These are phyloP conservation scores for Starmerella kuoi DNA, from an alignment of 805 yeast genomes.

Conservation along the genomic window DNA sequence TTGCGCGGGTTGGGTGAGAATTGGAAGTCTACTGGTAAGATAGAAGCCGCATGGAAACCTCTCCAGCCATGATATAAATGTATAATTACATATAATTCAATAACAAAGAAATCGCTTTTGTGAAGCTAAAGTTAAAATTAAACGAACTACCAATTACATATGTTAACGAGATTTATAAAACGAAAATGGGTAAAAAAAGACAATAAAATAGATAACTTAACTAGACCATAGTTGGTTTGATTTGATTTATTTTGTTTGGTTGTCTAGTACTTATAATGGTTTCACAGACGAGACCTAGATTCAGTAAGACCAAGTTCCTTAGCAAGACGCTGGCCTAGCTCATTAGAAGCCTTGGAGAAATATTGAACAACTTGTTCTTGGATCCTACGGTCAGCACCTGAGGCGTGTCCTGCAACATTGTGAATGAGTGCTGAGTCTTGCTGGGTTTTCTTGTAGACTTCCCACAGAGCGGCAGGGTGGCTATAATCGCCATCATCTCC, in stretches of 20 bases:
- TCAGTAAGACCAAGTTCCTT: conserved; percentile 1
- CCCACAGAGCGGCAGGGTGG: conserved; percentile 69
- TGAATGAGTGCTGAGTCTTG: conserved; percentile 76
- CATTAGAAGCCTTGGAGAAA: conserved; percentile 60
- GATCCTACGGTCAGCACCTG: conserved; percentile 55
- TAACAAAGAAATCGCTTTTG: neutral
- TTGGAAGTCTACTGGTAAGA: conserved; percentile 40
- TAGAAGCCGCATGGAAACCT: conserved; percentile 27
- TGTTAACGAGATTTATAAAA: too few species aligned
- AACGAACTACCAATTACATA: neutral
- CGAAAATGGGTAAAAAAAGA: neutral
- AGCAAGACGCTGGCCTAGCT: conserved; percentile 39
- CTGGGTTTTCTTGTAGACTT: conserved; percentile 66
- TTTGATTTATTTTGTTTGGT: too few species aligned
- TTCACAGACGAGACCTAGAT: too few species aligned
- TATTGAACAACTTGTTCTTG: conserved; percentile 69
- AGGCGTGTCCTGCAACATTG: conserved; percentile 65
- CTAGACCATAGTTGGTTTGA: too few species aligned
- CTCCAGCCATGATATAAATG: conserved; percentile 5
- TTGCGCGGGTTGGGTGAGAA: conserved; percentile 69
- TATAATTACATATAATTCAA: neutral
- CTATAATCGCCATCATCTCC: conserved; percentile 57
- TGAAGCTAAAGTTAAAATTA: neutral
- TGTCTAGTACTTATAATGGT: too few species aligned
- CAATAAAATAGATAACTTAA: neutral